Base-by-base conservation (phyloP, 139 green algal genomes). In the Nannochloris sp. region DNA sequence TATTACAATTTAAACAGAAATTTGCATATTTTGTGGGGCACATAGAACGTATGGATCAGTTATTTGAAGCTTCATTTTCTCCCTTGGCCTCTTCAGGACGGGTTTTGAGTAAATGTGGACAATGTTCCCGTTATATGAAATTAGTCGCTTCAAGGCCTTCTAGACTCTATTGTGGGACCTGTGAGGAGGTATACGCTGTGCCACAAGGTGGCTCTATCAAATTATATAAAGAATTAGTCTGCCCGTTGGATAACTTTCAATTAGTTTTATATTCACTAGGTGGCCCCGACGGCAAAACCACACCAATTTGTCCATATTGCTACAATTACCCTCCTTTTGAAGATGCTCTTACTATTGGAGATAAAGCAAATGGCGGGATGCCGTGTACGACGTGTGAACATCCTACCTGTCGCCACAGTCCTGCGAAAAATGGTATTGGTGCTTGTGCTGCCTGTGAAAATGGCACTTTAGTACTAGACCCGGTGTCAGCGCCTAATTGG, bases 41-140 rank as follows among this genome's bases (percentile, higher is more conserved):
- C 31, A 92, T 97, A 24, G 47, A 69, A 2, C 69, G 80, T n/a
- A 96, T 96, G 89, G 90, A 97, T 51, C 32, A 69, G 0, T 78
- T 97, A 3, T 97, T 97, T 72, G 90, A 97, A 73, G 87, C 87
- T 2, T 76, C 61, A 48, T 97, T 97, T 76, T 88, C 84, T 2
- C 85, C 90, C 12, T 79, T 95, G 6, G 74, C 83, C 5, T 75
- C 75, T 30, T 85, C 78, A 46, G 89, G 87, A 74, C 90, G 89
- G 72, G 76, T 81, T 24, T 71, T 92, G 24, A 82, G 65, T 42
- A 89, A 89, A 57, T 97, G 90, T 64, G 90, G 90, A 62, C 90
- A 88, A 68, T 96, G 89, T 63, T 30, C 42, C 13, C 75, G 90
- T 0, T 97, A 92, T 73, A 87, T 96, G 85, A 88, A 87, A 48